These are phyloP conservation scores for Primulina huaijiensis DNA, from an alignment of 257 asterid genomes.

Conservation along the genomic window DNA sequence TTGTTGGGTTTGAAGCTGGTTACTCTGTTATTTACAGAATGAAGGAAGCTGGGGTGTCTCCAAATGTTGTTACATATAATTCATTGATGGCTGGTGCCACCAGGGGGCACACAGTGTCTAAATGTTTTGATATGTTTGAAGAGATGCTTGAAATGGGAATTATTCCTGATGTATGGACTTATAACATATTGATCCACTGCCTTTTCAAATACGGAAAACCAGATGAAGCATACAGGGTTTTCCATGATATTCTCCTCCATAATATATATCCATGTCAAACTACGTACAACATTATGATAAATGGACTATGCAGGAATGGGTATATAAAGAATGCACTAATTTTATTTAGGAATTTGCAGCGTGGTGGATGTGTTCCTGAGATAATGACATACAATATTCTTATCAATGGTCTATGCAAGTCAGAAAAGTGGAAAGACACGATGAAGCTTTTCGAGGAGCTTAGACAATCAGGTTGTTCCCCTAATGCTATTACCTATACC, in stretches of 20 bases:
- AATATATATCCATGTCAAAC: constrained; percentile 47
- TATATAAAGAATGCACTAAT: constrained; percentile 50
- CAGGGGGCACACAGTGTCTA: constrained; percentile 39
- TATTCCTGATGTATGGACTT: constrained; percentile 76
- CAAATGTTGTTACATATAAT: constrained; percentile 72
- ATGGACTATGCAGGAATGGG: constrained; percentile 76
- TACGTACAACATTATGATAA: constrained; percentile 66
- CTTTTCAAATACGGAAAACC: constrained; percentile 58
- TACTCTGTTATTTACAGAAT: constrained; percentile 55
- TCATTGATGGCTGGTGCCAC: constrained; percentile 76
- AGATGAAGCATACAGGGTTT: constrained; percentile 64
- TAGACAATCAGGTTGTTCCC: constrained; percentile 45
- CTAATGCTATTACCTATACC: constrained; percentile 86
- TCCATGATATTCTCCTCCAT: constrained; percentile 50
- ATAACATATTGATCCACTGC: constrained; percentile 82
- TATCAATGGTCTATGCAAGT: constrained; percentile 56
- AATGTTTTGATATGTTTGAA: constrained; percentile 56
- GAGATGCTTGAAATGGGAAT: constrained; percentile 64
- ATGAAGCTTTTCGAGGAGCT: constrained; percentile 62
- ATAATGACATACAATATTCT: constrained; percentile 77
- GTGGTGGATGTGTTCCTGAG: constrained; percentile 52
- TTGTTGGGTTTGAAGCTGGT: constrained; percentile 65
- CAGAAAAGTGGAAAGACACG: constrained; percentile 46
- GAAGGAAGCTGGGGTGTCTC: constrained; percentile 75
- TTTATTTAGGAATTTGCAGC: constrained; percentile 57